Evolutionary conservation across 495 filamentous ascomycete species (phyloP), one percentile per base, ranked within the genome.

Genomic region (Tuber indicum): DNA sequence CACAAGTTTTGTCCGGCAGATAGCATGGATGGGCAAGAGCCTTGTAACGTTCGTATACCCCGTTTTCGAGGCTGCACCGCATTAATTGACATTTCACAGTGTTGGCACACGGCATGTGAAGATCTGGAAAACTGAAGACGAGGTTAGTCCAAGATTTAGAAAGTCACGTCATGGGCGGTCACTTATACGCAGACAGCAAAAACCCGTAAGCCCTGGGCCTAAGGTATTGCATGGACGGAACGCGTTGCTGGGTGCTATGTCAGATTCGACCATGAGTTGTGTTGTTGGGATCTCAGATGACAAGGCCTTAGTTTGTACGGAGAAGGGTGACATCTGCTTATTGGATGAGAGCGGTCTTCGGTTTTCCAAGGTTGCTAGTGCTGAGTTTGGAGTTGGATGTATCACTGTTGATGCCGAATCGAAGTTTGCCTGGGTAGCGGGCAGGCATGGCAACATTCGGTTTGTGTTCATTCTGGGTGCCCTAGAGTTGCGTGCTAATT

Each of bases 51-150:
- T 85, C 72, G 88, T 87, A 79, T 75, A 79, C 12, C 39, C 74
- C 41, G 47, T 76, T 70, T 77, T 77, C 41, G 85, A 82, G 73
- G 86, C 26, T 3, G 17, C 58, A 17, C 26, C 26, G 58, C 58
- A 82, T 75, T 79, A 86, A 72, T 82, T 88, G 71, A 80, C 78
- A 26, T 71, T 81, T 82, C 42, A 66, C 70, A 94, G 91, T 44
- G 88, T 93, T 42, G 96, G 96, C 26, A 92, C 94, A 70, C 90
- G 96, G 72, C 94, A 98, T 86, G 90, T 97, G 81, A 99, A 98
- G 84, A 89, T 96, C 45, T 99, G 96, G 96, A 88, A 92, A 78
- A 88, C 94, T 26, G 92, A 95, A 45, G 91, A 93, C 16, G 83
- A 80, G 78, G 86, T 72, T 85, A 81, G 17, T 88, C 72, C 73